Conservation (phyloP, 1,284 basidiomycete genomes). For the Apiotrichum veenhuisii region DNA sequence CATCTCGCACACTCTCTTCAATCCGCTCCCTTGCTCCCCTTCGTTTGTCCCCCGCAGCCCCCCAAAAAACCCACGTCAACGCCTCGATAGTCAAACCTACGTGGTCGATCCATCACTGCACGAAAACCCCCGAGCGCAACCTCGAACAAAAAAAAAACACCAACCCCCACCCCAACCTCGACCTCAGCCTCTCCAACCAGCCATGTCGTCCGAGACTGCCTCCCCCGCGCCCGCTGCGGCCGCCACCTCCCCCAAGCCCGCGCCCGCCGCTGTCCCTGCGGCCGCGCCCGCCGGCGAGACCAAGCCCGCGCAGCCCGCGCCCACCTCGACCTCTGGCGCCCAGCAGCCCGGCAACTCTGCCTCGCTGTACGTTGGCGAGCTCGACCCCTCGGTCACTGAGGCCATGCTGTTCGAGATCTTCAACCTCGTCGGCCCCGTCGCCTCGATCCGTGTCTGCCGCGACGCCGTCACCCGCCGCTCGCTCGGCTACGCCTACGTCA, state of each 20-base stretch:
- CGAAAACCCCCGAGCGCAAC: constrained; percentile 7
- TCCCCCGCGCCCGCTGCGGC: constrained; percentile 27
- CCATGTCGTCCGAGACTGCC: constrained; percentile 35
- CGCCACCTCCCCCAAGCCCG: constrained; percentile 22
- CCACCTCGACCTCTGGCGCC: constrained; percentile 60
- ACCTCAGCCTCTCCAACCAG: constrained; percentile 8
- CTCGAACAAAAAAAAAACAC: neutral
- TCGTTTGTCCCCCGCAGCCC: constrained; percentile 2
- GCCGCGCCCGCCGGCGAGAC: constrained; percentile 27
- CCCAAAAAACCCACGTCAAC: constrained; percentile 28
- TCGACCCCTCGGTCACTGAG: constrained; percentile 96
- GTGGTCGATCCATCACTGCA: constrained; percentile 20
- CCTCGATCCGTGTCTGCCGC: constrained; percentile 99
- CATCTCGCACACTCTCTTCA: neutral
- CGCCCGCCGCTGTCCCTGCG: constrained; percentile 24
- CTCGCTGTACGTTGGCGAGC: constrained; percentile 98
- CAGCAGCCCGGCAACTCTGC: constrained; percentile 68
- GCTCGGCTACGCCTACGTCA: constrained; percentile 99
- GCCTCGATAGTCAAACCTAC: constrained; percentile 19
- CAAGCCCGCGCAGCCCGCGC: constrained; percentile 47
- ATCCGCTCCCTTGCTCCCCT: neutral
- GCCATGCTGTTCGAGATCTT: constrained; percentile 99
- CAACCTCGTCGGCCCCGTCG: constrained; percentile 99
- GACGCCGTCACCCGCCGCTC: constrained; percentile 99
- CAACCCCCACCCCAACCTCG: constrained; percentile 11